These are phyloP conservation scores for Erodium chrysanthum DNA, from an alignment of 441 rosid genomes.

Conservation along the genomic window DNA sequence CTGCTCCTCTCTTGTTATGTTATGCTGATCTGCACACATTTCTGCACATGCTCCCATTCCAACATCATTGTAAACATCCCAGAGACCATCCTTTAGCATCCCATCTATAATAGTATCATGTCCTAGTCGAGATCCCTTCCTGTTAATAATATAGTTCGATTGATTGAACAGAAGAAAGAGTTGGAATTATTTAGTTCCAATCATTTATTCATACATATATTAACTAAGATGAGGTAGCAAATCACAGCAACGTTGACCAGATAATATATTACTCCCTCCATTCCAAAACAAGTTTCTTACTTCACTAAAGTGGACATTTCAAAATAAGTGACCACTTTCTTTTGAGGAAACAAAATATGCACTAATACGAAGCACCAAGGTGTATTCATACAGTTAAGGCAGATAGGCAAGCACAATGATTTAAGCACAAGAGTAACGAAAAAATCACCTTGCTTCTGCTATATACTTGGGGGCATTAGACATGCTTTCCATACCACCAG, in stretches of 20 bases:
- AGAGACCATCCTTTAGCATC: conserved; percentile 85
- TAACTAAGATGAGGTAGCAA: background rate
- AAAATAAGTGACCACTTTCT: background rate
- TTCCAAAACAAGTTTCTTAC: background rate
- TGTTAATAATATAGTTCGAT: conserved; percentile 27
- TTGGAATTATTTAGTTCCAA: no score
- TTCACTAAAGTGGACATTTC: background rate
- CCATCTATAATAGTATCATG: conserved; percentile 77
- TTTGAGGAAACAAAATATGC: background rate
- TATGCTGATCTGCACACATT: conserved; percentile 66
- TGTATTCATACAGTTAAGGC: background rate
- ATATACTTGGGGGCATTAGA: conserved; percentile 86
- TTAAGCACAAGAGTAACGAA: background rate
- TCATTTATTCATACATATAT: background rate
- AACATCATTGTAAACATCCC: conserved; percentile 92
- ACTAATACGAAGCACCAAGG: background rate
- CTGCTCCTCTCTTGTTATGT: conserved; percentile 67
- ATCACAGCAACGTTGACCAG: background rate
- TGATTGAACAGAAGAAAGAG: background rate
- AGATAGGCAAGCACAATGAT: background rate
- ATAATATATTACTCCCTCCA: background rate
- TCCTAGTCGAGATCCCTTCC: conserved; percentile 77
- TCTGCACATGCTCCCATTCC: conserved; percentile 92
- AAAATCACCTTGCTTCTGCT: conserved; percentile 26
- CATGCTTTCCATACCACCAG: conserved; percentile 98